Evolutionary conservation across 2,329 filamentous ascomycete genomes (phyloP).

Genomic region (Colletotrichum sp.): DNA sequence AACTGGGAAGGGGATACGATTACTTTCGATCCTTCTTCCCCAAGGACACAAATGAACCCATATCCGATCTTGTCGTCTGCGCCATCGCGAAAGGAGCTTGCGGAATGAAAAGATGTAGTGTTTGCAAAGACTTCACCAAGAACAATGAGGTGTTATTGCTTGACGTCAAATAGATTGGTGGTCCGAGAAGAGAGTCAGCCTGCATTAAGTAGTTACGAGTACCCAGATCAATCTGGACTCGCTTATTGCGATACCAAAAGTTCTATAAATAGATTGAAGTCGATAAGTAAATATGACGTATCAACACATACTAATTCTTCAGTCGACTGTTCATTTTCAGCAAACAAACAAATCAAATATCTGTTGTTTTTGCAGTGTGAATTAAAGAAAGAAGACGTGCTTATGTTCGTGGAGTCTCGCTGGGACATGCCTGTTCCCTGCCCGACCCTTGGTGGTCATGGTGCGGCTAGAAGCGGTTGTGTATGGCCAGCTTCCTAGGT

Average conservation of each 20-base stretch:
- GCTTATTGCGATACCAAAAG: too few species aligned
- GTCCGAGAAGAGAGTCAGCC: background rate
- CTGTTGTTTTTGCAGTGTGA: fast-evolving
- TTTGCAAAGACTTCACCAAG: background rate
- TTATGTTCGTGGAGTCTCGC: too few species aligned
- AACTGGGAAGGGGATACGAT: background rate
- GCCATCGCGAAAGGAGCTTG: background rate
- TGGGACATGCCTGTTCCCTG: too few species aligned
- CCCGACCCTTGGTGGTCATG: too few species aligned
- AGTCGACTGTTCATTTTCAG: too few species aligned
- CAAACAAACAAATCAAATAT: too few species aligned
- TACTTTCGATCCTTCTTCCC: background rate
- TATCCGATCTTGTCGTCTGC: background rate
- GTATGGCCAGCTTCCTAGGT: too few species aligned
- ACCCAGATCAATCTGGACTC: too few species aligned
- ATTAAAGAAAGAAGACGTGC: too few species aligned
- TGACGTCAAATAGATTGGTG: background rate
- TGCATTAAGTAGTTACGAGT: background rate
- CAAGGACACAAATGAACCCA: background rate
- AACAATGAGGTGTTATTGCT: background rate
- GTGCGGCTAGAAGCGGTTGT: too few species aligned
- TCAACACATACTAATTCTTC: fast-evolving
- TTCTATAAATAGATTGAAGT: too few species aligned
- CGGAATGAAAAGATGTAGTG: background rate
- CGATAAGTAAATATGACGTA: too few species aligned